These are phyloP conservation scores for Diplodia scrobiculata DNA, from an alignment of 2,329 filamentous ascomycete species.

Conservation along the genomic window DNA sequence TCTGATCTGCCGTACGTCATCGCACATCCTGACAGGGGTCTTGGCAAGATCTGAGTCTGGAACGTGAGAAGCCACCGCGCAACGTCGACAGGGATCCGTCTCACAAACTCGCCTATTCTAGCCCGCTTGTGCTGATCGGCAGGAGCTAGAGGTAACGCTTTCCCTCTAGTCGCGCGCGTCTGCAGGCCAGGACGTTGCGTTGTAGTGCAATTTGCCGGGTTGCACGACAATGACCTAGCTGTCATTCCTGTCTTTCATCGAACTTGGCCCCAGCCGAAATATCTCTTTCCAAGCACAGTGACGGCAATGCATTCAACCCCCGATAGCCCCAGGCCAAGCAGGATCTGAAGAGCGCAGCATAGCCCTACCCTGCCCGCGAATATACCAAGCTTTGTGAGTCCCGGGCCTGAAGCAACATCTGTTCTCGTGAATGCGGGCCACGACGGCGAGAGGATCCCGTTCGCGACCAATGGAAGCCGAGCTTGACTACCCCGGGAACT, in stretches of 20 bases:
- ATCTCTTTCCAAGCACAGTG: conserved; percentile 36
- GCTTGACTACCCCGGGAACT: conserved; percentile 26
- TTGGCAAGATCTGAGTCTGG: conserved; percentile 18
- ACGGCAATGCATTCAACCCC: conserved; percentile 40
- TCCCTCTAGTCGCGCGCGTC: not conserved
- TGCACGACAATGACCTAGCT: not conserved
- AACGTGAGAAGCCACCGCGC: conserved; percentile 16
- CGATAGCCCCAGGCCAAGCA: conserved; percentile 43
- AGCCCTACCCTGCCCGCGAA: conserved; percentile 41
- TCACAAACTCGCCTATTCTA: conserved; percentile 5
- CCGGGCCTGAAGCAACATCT: conserved; percentile 10
- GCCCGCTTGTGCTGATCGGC: not conserved
- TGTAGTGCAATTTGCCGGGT: not conserved
- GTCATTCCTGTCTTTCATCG: not conserved
- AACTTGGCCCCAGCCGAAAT: conserved; percentile 41
- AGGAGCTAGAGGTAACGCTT: not conserved
- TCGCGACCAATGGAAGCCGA: conserved; percentile 2
- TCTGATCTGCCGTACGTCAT: conserved; percentile 21
- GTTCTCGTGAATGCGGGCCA: conserved; percentile 1
- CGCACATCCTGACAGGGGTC: conserved; percentile 19
- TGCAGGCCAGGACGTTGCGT: not conserved
- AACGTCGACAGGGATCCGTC: conserved; percentile 5
- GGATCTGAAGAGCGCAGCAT: conserved; percentile 39
- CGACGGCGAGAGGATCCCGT: not conserved
- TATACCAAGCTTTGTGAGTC: conserved; percentile 33